Conservation (phyloP, 345 rosid species). For the Linum trigynum region DNA sequence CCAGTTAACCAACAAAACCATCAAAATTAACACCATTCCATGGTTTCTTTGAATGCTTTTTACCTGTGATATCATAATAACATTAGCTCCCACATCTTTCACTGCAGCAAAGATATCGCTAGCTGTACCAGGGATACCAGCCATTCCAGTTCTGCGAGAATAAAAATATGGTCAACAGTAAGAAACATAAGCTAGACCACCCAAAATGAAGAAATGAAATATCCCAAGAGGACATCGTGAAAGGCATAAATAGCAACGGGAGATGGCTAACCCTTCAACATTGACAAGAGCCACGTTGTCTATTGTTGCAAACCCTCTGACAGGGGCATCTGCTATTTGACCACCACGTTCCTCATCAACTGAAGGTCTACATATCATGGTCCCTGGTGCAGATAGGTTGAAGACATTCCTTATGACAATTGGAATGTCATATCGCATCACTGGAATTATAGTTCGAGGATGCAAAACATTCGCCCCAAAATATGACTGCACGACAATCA, state of each 20-base stretch:
- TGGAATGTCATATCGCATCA: constrained; percentile 84
- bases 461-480: constrained; percentile 98
- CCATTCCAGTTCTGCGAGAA: constrained; percentile 87
- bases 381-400: constrained; percentile 84
- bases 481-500: constrained; percentile 67
- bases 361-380: constrained; percentile 57
- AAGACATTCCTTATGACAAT: constrained; percentile 89
- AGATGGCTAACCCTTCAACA: constrained; percentile 77
- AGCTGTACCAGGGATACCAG: constrained; percentile 99
- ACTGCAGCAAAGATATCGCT: constrained; percentile 85
- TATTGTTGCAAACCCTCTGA: constrained; percentile 94
- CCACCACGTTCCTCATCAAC: constrained; percentile 38
- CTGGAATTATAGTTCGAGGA: constrained; percentile 98
- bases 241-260: constrained; percentile 5
- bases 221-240: neutral
- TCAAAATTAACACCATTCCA: constrained; percentile 8
- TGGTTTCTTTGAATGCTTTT: neutral
- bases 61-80: constrained; percentile 98
- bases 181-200: neutral
- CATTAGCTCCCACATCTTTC: constrained; percentile 98
- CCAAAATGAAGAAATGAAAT: neutral
- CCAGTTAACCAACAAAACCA: constrained; percentile 6
- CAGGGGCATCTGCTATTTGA: constrained; percentile 44
- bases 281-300: constrained; percentile 93
- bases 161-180: constrained; percentile 2